Base-by-base conservation (phyloP, 345 rosid species). In the Arabidopsis suecica region DNA sequence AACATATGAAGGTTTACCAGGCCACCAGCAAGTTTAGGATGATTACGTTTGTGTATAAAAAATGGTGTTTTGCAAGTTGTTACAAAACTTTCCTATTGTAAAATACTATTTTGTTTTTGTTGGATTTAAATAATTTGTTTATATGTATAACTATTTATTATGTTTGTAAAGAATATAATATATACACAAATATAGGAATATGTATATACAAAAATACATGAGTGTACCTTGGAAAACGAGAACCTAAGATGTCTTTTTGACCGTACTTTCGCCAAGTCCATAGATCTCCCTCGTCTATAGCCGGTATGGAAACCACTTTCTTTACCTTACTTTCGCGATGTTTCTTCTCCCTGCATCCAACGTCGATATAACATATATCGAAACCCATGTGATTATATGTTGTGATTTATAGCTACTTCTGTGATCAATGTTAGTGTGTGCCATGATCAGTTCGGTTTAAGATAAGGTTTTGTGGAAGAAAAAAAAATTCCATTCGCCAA, bases 261-360 rank as follows among this genome's bases (percentile, higher is more conserved):
- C 96, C 97, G 55, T 91, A 94, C 49, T 94, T 91, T 68, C 98
- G 88, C 97, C 98, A 94, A 58, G 92, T 96, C 98, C 97, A 94
- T 40, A 87, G 83, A 86, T 82, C 96, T 88, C 83, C 61, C 81
- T 87, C 82, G 16, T 91, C 85, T 34, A 91, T 91, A 42, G 96
- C 93, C 14, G 93, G 91, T 61, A 90, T 90, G 60, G 89, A 90
- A 33, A 90, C 91, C 68, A 87, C 91, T 78, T 90, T 88, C 84
- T 87, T 90, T 30, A 6, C 2, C 38, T 6, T 55, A 5, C 10
- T 3, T 16, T 16, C 18, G 18, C 18, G 0, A 16, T 16, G 18
- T 16, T 16, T 16, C 4, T 30, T 55, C 4, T 30, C 14, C 61
- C 61, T 56, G 61, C 40, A 32, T 56, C 40, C 20, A 32, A 12